Conservation (phyloP, 345 rosid species). For the Eucalyptus sp. region DNA sequence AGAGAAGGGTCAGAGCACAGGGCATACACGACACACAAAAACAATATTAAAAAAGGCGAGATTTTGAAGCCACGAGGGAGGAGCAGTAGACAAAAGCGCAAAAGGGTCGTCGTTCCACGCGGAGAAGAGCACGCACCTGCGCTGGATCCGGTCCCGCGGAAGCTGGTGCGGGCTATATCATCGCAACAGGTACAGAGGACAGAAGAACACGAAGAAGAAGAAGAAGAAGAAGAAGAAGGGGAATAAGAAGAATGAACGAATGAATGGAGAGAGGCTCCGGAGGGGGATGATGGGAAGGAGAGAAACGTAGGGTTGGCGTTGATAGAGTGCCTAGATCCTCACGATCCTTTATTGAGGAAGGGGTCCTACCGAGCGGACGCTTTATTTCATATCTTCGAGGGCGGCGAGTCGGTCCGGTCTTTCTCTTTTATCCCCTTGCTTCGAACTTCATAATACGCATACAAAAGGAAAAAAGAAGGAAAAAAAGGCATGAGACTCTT, state of each 20-base stretch:
- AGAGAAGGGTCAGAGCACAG: background rate
- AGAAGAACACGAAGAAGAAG: background rate
- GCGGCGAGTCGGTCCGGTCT: background rate
- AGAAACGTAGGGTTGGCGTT: background rate
- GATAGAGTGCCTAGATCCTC: background rate
- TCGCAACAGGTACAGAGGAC: background rate
- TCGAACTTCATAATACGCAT: background rate
- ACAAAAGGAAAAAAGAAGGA: background rate
- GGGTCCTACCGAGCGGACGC: background rate
- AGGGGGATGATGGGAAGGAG: background rate
- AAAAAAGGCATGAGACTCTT: background rate
- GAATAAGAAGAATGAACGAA: background rate
- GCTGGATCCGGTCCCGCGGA: background rate
- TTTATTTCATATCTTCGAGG: background rate
- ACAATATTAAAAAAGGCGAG: background rate
- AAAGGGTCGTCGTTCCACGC: background rate
- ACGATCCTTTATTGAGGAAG: background rate
- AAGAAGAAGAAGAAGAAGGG: background rate
- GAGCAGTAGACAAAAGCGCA: background rate
- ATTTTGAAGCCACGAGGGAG: background rate
- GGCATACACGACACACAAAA: background rate
- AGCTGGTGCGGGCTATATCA: background rate
- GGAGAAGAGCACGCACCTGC: background rate
- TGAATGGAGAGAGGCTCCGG: background rate
- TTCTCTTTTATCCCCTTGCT: background rate